Conservation (phyloP, 805 yeast genomes). For the Candida anglica region DNA sequence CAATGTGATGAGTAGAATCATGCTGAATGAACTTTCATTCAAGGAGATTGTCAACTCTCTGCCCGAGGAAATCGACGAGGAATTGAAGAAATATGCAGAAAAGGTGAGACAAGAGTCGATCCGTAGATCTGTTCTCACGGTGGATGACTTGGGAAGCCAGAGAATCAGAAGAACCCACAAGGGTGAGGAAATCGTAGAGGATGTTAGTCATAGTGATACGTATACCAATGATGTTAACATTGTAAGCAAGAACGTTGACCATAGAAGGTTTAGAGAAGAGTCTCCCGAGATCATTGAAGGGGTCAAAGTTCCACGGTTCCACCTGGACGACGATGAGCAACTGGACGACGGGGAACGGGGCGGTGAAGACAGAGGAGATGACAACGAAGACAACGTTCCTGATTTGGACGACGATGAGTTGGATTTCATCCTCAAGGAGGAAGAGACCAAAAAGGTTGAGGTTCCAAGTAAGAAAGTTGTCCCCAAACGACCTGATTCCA, state of each 20-base stretch:
- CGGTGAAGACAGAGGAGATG: conserved; percentile 4
- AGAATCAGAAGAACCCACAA: conserved; percentile 77
- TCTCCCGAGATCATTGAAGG: not conserved
- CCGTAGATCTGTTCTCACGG: conserved; percentile 62
- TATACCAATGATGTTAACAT: conserved; percentile 24
- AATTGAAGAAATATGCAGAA: conserved; percentile 64
- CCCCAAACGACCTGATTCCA: conserved; percentile 4
- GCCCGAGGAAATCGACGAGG: conserved; percentile 79
- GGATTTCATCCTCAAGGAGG: conserved; percentile 24
- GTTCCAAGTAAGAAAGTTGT: conserved; percentile 3
- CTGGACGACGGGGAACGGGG: conserved; percentile 3
- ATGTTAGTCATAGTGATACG: conserved; percentile 17
- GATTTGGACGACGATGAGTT: conserved; percentile 29
- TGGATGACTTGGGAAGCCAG: conserved; percentile 48
- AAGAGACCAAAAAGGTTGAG: not conserved
- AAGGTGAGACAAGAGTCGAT: conserved; percentile 67
- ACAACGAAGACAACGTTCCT: conserved; percentile 5
- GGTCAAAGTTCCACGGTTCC: not conserved
- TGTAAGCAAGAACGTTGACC: conserved; percentile 32
- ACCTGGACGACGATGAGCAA: too few relatives aligned
- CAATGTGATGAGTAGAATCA: conserved; percentile 53
- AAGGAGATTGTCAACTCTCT: conserved; percentile 58
- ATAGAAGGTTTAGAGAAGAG: conserved; percentile 26
- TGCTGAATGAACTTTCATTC: conserved; percentile 50
- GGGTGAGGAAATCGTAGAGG: conserved; percentile 79